These are phyloP conservation scores for Wilcoxina mikolae DNA, from an alignment of 495 filamentous ascomycete species.

Conservation along the genomic window DNA sequence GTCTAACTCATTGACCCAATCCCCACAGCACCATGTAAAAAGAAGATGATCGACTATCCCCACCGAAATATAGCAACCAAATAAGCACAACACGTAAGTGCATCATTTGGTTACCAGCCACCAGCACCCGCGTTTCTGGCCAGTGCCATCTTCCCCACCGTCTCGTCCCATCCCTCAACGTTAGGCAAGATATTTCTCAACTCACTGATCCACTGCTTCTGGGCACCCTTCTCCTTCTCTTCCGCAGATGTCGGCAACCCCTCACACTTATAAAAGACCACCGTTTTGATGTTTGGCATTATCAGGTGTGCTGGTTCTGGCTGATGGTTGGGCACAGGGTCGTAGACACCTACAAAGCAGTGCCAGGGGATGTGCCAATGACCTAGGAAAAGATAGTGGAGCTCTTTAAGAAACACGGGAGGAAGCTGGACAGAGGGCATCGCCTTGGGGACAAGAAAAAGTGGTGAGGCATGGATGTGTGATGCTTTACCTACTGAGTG, in stretches of 20 bases:
- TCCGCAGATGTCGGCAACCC: neutral
- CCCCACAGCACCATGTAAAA: too few species aligned
- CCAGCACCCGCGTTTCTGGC: neutral
- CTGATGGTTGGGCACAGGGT: neutral
- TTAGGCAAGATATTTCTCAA: neutral
- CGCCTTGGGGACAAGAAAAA: neutral
- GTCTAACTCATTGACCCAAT: too few species aligned
- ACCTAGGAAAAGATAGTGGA: slow-evolving; percentile 15
- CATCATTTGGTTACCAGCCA: neutral
- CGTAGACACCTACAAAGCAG: neutral
- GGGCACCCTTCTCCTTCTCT: too few species aligned
- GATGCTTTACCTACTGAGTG: neutral
- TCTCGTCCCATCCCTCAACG: neutral
- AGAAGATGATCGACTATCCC: too few species aligned
- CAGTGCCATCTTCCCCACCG: neutral
- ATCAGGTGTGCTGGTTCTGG: neutral
- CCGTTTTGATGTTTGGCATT: neutral
- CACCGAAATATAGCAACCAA: too few species aligned
- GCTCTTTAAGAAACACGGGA: slow-evolving; percentile 10
- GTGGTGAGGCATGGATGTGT: neutral
- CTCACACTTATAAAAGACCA: neutral
- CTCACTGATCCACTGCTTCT: slow-evolving; percentile 1
- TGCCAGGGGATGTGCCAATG: slow-evolving; percentile 14
- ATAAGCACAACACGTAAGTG: too few species aligned
- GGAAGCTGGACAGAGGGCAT: slow-evolving; percentile 12